Evolutionary conservation across 371 early-diverging fungal species (phyloP), one percentile per base, ranked within the genome.

Genomic region (Aphelidium insulamus): DNA sequence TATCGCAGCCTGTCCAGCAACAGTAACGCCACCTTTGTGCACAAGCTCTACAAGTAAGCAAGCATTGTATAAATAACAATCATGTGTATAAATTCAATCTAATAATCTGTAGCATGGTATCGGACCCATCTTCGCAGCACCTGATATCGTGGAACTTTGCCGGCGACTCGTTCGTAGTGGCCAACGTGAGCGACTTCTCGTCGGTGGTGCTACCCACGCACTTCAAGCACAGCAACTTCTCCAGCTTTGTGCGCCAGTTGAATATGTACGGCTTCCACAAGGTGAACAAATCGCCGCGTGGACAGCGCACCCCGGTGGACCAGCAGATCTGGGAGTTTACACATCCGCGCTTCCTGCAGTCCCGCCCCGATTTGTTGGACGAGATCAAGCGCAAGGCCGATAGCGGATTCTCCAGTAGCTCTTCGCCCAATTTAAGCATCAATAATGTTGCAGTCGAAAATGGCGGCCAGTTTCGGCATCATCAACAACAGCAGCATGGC

Each of bases 261-360:
- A 83, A 81, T 45, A 76, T 69, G 70, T 74, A 72, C 39, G 42
- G 34, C 30, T 45, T 49, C 19, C 49, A 41, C 42, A 84, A 84
- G 43, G 66, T 79, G 40, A 84, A 73, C 63, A 63, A 78, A 51
- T 64, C 76, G 29, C 78, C 80, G 6, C 59, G 83, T 32, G 84
- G 84, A 1, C 72, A 75, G 41, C 69, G 79, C 20, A 75, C 71
- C 16, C 44, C 66, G 31, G 72, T 72, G 5, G 82, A 78, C 43
- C 76, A 77, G 48, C 80, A 81, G 49, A 68, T 80, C 43, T 86
- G 87, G 87, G 84, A 83, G 52, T 86, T 86, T 49, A 77, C 77
- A 28, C 84, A 86, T 43, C 61, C 73, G 34, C 73, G 76, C 40
- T 86, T 86, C 40, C 34, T 74, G 22, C 64, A 76, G 31, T 76